These are phyloP conservation scores for Emmonsia crescens DNA, from an alignment of 2,329 filamentous ascomycete species.

Conservation along the genomic window DNA sequence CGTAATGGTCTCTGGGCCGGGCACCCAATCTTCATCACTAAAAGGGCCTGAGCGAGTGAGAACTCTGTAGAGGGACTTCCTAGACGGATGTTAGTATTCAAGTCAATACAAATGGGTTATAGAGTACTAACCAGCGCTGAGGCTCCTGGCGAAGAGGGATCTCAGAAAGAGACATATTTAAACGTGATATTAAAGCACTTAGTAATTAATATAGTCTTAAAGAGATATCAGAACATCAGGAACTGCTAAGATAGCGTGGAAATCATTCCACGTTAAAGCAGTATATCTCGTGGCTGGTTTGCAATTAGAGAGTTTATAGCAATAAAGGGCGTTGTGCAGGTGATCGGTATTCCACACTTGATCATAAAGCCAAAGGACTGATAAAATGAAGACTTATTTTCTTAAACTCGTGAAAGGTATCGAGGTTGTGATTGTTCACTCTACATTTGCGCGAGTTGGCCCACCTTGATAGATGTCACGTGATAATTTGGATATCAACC, in stretches of 20 bases:
- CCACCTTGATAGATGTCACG: neutral
- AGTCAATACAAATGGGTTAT: constrained; percentile 6
- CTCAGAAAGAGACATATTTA: neutral
- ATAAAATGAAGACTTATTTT: neutral
- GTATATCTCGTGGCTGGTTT: neutral
- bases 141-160: neutral
- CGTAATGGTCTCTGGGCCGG: constrained; percentile 42
- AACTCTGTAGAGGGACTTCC: constrained; percentile 76
- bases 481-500: neutral
- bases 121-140: constrained; percentile 19
- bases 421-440: neutral
- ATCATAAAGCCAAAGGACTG: neutral
- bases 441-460: no score
- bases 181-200: neutral
- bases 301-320: neutral
- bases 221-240: neutral
- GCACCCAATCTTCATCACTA: constrained; percentile 54
- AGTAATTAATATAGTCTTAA: neutral
- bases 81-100: constrained; percentile 26
- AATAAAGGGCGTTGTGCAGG: neutral
- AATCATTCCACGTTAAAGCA: neutral
- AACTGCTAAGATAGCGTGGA: neutral
- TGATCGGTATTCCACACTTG: neutral
- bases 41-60: constrained; percentile 69
- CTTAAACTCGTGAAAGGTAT: neutral